Conservation (phyloP, 345 rosid species). For the Carallia brachiata region DNA sequence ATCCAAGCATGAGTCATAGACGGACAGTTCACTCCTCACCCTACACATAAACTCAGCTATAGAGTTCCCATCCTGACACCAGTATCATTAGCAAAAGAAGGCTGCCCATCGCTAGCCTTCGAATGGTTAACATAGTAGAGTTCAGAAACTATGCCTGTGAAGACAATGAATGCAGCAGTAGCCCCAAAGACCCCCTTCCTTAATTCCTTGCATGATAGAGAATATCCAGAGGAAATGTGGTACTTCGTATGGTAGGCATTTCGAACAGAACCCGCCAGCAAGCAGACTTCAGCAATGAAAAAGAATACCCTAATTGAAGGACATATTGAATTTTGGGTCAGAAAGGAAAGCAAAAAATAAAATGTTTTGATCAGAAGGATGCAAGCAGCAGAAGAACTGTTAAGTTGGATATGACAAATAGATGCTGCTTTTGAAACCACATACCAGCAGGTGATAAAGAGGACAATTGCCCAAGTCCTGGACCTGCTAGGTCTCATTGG, state of each 20-base stretch:
- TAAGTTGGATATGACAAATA: neutral
- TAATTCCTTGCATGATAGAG: constrained; percentile 50
- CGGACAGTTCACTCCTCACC: neutral
- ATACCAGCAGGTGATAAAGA: constrained; percentile 83
- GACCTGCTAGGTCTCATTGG: constrained; percentile 73
- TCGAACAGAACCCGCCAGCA: constrained; percentile 78
- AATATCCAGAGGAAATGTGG: constrained; percentile 19
- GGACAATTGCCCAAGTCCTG: constrained; percentile 69
- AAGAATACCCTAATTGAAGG: constrained; percentile 69
- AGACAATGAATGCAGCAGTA: constrained; percentile 78
- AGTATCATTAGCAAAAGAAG: constrained; percentile 41
- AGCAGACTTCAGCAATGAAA: constrained; percentile 74
- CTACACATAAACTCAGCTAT: constrained; percentile 21
- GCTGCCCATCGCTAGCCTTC: constrained; percentile 40
- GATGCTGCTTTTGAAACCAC: too few species aligned
- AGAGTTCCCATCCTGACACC: constrained; percentile 79
- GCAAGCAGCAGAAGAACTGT: neutral
- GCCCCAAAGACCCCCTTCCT: constrained; percentile 88
- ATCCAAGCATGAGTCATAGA: neutral
- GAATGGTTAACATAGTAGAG: constrained; percentile 72
- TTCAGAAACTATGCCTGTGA: constrained; percentile 75
- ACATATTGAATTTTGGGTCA: neutral
- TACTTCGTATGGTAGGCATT: constrained; percentile 88
- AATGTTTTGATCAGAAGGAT: neutral
- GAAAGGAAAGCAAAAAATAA: too few species aligned